Percentiles rank a stretch among this genome's conserved stretches.
These are phyloP conservation scores for Trypanosoma conorhini DNA, from an alignment of 208 protist genomes.

Conservation along the genomic window DNA sequence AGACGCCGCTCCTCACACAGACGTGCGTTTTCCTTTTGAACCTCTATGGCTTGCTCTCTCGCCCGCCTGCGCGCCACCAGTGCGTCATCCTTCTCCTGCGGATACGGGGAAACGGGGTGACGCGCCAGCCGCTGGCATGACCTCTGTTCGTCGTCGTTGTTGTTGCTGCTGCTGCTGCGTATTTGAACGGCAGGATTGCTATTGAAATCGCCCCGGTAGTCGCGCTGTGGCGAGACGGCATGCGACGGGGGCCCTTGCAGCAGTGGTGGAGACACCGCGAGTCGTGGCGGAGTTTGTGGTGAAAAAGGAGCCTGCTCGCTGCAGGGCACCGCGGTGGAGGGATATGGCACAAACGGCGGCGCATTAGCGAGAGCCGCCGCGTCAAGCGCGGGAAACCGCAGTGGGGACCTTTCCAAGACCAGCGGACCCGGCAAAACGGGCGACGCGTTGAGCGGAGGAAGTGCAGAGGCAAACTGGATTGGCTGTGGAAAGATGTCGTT, in stretches of 20 bases:
- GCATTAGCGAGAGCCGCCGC: background rate
- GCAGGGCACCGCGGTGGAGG: background rate
- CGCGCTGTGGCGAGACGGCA: background rate
- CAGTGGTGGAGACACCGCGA: background rate
- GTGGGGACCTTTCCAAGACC: conserved; percentile 4
- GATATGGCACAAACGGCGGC: background rate
- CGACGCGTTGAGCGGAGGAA: conserved; percentile 7
- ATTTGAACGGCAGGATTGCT: background rate
- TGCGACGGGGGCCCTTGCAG: background rate
- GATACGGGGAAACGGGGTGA: background rate
- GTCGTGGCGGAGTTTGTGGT: background rate
- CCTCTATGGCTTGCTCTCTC: conserved; percentile 50
- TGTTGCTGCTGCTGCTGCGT: background rate
- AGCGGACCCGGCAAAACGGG: background rate
- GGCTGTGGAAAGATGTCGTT: background rate
- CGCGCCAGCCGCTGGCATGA: background rate
- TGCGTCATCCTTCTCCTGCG: background rate
- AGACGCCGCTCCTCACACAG: conserved; percentile 60
- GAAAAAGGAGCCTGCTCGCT: background rate
- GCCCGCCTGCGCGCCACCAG: conserved; percentile 31
- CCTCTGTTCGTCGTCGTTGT: background rate
- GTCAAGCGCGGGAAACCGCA: conserved; percentile 3
- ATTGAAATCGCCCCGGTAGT: background rate
- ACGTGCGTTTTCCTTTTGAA: conserved; percentile 76
- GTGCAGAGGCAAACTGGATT: background rate